Conservation (phyloP, 2,329 filamentous ascomycete species). For the Trichoderma afroharzianum region DNA sequence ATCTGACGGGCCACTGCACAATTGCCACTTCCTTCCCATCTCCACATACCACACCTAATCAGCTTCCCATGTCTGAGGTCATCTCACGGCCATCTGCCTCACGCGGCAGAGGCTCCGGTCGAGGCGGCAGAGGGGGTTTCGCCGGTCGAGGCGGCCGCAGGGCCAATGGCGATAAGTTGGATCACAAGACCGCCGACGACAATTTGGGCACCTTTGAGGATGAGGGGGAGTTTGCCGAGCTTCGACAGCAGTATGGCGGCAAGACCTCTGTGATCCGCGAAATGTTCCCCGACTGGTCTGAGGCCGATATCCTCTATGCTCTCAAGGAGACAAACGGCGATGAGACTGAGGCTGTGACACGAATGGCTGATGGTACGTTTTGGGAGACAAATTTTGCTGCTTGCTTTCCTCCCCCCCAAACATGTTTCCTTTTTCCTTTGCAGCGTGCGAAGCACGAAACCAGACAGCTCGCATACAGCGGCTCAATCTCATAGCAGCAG, state of each 20-base stretch:
- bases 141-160: slow-evolving; percentile 68
- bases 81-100: slow-evolving; percentile 76
- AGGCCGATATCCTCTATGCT: slow-evolving; percentile 89
- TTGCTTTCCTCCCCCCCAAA: neutral
- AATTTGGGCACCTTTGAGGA: slow-evolving; percentile 64
- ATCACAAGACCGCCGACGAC: slow-evolving; percentile 54
- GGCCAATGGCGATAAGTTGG: slow-evolving; percentile 68
- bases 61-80: slow-evolving; percentile 82
- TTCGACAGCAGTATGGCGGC: slow-evolving; percentile 83
- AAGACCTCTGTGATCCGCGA: slow-evolving; percentile 83
- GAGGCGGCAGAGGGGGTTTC: slow-evolving; percentile 78
- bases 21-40: slow-evolving; percentile 22
- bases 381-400: neutral
- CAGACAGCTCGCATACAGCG: slow-evolving; percentile 15
- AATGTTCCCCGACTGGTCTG: slow-evolving; percentile 93
- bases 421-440: neutral
- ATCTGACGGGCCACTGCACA: slow-evolving; percentile 34
- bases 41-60: slow-evolving; percentile 42
- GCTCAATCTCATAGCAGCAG: slow-evolving; percentile 18
- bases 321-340: slow-evolving; percentile 85
- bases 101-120: slow-evolving; percentile 86
- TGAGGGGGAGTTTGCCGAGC: slow-evolving; percentile 83
- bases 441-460: slow-evolving; percentile 19
- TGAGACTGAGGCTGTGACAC: slow-evolving; percentile 68
- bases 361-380: slow-evolving; percentile 70